Base-by-base conservation (phyloP, 768 basidiomycete genomes). In the Punctularia strigosozonata region DNA sequence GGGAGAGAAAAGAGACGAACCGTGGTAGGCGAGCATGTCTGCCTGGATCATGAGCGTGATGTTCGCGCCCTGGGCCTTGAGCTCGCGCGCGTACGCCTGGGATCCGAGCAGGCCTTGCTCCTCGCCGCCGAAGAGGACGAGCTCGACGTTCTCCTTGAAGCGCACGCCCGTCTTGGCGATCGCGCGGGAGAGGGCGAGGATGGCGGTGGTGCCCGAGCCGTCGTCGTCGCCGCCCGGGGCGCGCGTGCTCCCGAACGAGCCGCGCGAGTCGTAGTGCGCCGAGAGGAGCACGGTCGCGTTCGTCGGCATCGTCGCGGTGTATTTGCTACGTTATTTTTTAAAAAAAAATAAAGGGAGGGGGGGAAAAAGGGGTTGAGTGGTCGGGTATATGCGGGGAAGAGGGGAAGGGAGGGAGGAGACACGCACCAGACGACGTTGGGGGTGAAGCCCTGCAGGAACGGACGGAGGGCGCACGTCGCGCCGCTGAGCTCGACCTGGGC, bases 211-310 rank as follows among this genome's bases (percentile, higher is more conserved):
- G 6, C 78, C 77, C 2, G 67, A 71, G 6, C 71, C 77, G 46
- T 80, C 75, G 45, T 80, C 77, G 45, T 80, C 73, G 4, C 65
- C 77, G 13, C 77, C 77, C 0, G 70, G 82, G 25, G 74, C 80
- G 24, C 80, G 69, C 12, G 66, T 68, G 45, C 64, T 75, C 8
- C 90, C 91, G 53, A 89, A 94, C 0, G 83, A 83, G 14, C 90
- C 90, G 25, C 90, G 80, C 32, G 83, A 87, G 53, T 95, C 89
- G 52, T 92, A 95, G 56, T 94, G 91, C 2, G 79, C 86, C 41
- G 80, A 80, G 37, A 94, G 62, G 35, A 95, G 64, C 31, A 90
- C 73, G 2, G 68, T 77, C 20, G 77, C 67, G 25, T 65, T 75
- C 2, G 76, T 76, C 25, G 77, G 63, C 31, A 61, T 62, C n/a